A percentile compares a stretch with the other conserved stretches of the same genome.
These are phyloP conservation scores for Colletotrichum tropicale DNA, from an alignment of 2,329 filamentous ascomycete species.

Conservation along the genomic window DNA sequence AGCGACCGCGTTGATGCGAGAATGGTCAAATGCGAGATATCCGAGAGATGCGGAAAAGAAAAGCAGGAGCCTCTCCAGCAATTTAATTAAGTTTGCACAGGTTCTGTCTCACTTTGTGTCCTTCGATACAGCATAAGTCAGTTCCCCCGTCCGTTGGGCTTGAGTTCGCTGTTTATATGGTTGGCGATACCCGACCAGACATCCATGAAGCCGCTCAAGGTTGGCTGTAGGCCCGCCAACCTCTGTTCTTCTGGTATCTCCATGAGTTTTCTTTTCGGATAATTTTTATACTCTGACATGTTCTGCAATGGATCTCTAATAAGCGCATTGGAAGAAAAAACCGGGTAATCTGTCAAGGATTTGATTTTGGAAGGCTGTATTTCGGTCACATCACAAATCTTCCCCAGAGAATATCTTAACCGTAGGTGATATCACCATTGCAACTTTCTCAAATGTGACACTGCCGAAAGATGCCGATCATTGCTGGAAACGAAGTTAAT, in stretches of 20 bases:
- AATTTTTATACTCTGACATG: rapidly evolving
- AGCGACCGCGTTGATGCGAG: not conserved
- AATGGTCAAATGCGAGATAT: not conserved
- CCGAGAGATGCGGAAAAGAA: not conserved
- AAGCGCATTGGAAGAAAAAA: not conserved
- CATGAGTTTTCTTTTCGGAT: rapidly evolving
- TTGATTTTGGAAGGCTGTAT: too few relatives aligned
- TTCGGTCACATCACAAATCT: too few relatives aligned
- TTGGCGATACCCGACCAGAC: not conserved
- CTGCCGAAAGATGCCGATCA: too few relatives aligned
- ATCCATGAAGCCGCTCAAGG: not conserved
- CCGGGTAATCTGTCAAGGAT: rapidly evolving
- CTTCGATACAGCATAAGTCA: not conserved
- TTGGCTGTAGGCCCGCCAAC: rapidly evolving
- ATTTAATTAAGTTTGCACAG: not conserved
- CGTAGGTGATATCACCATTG: too few relatives aligned
- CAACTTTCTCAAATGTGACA: not conserved
- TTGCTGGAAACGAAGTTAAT: too few relatives aligned
- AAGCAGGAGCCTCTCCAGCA: not conserved
- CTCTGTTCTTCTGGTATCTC: not conserved
- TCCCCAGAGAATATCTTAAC: too few relatives aligned
- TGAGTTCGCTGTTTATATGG: rapidly evolving
- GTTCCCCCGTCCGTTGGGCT: not conserved
- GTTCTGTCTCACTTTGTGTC: rapidly evolving
- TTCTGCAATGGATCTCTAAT: rapidly evolving